These are phyloP conservation scores for Salix suchowensis DNA, from an alignment of 345 rosid genomes.

Conservation along the genomic window DNA sequence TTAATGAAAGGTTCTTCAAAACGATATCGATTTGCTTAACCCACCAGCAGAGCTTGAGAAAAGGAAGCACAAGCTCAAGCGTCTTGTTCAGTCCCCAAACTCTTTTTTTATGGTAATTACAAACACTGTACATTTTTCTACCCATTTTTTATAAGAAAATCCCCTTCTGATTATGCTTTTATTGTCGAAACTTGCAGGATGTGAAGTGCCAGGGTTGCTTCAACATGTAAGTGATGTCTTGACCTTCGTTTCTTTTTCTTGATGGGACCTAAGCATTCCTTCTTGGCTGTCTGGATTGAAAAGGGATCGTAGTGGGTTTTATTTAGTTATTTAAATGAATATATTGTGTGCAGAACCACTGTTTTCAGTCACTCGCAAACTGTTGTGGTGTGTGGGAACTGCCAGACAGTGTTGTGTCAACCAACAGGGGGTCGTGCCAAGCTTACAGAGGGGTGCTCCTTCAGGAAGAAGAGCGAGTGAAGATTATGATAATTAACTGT, in stretches of 20 bases:
- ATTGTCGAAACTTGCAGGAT: slow-evolving; percentile 8
- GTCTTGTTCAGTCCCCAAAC: slow-evolving; percentile 16
- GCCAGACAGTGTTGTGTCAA: slow-evolving; percentile 15
- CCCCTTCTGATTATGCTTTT: background rate
- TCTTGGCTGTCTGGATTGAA: background rate
- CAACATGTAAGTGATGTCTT: slow-evolving; percentile 8
- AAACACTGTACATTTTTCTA: background rate
- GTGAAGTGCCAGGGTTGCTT: slow-evolving; percentile 21
- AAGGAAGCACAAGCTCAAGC: slow-evolving; percentile 24
- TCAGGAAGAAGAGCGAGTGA: slow-evolving; percentile 14
- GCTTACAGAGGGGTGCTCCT: slow-evolving; percentile 15
- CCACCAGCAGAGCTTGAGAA: slow-evolving; percentile 16
- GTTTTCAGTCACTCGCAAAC: slow-evolving; percentile 15
- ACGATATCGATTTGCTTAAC: slow-evolving; percentile 15
- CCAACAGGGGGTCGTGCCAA: slow-evolving; percentile 18
- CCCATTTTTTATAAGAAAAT: too few species aligned
- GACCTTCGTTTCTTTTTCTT: background rate
- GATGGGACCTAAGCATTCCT: background rate
- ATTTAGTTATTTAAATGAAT: background rate
- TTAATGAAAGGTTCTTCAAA: slow-evolving; percentile 6
- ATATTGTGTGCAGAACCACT: slow-evolving; percentile 8
- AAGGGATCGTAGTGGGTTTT: background rate
- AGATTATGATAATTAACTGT: background rate
- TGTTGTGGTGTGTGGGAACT: slow-evolving; percentile 14
- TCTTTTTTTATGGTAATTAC: slow-evolving; percentile 13